A percentile compares a stretch with the other conserved stretches of the same genome.
Evolutionary conservation across 768 basidiomycete species (phyloP).

Genomic region (Sarcomyxa edulis): DNA sequence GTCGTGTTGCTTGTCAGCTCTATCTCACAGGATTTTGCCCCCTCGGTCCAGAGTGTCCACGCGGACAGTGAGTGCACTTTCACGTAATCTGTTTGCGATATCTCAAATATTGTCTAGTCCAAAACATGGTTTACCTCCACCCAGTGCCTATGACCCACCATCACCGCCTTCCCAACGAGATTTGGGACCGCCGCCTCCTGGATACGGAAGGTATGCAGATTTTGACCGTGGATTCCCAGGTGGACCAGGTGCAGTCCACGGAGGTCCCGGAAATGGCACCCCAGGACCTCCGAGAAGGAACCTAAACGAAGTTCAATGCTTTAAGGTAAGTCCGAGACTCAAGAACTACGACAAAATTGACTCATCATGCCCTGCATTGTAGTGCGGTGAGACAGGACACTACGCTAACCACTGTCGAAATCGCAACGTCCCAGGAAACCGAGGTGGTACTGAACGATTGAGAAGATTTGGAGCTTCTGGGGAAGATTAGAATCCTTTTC

Average conservation of each 20-base stretch:
- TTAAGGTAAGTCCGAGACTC: conserved; percentile 59
- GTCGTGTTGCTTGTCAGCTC: conserved; percentile 83
- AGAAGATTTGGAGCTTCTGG: conserved; percentile 37
- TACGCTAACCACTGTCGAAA: conserved; percentile 94
- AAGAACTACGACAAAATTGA: too few relatives aligned
- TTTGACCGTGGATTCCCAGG: conserved; percentile 53
- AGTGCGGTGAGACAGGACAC: conserved; percentile 93
- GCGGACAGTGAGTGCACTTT: conserved; percentile 71
- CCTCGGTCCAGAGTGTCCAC: conserved; percentile 78
- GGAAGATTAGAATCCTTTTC: conserved; percentile 5
- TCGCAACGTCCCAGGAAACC: conserved; percentile 84
- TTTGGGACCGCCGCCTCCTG: conserved; percentile 88
- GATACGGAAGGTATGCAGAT: conserved; percentile 81
- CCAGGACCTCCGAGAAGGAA: conserved; percentile 54
- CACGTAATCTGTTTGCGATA: conserved; percentile 6
- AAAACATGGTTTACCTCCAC: conserved; percentile 64
- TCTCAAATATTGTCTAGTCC: conserved; percentile 61
- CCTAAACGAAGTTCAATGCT: conserved; percentile 79
- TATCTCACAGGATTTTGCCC: conserved; percentile 95
- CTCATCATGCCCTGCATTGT: too few relatives aligned
- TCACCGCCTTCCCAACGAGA: conserved; percentile 71
- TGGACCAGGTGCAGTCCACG: conserved; percentile 20
- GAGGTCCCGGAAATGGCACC: conserved; percentile 17
- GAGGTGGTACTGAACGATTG: conserved; percentile 72
- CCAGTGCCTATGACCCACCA: conserved; percentile 74